Conservation (phyloP, 2,329 filamentous ascomycete species). For the Gyromitra esculenta region DNA sequence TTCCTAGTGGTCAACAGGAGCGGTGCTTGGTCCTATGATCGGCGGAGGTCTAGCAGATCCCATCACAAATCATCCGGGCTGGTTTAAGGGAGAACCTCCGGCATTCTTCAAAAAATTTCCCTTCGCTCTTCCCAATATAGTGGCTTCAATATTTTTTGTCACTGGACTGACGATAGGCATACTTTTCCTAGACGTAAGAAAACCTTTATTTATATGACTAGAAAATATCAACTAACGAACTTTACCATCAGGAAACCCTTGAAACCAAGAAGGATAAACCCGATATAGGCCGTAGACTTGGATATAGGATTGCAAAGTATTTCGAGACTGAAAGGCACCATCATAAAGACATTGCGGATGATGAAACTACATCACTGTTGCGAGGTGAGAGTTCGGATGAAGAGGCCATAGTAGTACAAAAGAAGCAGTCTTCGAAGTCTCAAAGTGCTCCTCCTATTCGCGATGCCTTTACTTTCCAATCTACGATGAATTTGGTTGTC, state of each 20-base stretch:
- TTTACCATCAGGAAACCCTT: conserved; percentile 72
- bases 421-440: conserved; percentile 54
- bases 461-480: conserved; percentile 79
- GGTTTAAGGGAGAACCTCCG: conserved; percentile 70
- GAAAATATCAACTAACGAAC: neutral
- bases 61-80: conserved; percentile 73
- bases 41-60: conserved; percentile 88
- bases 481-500: conserved; percentile 75
- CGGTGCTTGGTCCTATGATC: conserved; percentile 66
- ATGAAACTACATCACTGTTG: conserved; percentile 68
- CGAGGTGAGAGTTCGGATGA: conserved; percentile 61
- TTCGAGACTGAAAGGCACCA: conserved; percentile 54
- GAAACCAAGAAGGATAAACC: conserved; percentile 72
- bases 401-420: conserved; percentile 53
- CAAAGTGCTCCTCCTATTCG: conserved; percentile 62
- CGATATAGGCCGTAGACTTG: conserved; percentile 81
- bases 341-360: conserved; percentile 63
- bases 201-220: neutral
- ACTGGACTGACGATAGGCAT: conserved; percentile 77
- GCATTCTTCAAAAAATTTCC: conserved; percentile 79
- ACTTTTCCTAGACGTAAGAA: conserved; percentile 76
- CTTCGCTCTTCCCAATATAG: conserved; percentile 84
- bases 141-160: conserved; percentile 79
- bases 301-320: conserved; percentile 69
- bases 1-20: conserved; percentile 44